Evolutionary conservation across 176 grass and related monocot species (phyloP).

Genomic region (Tuctoria greenei): DNA sequence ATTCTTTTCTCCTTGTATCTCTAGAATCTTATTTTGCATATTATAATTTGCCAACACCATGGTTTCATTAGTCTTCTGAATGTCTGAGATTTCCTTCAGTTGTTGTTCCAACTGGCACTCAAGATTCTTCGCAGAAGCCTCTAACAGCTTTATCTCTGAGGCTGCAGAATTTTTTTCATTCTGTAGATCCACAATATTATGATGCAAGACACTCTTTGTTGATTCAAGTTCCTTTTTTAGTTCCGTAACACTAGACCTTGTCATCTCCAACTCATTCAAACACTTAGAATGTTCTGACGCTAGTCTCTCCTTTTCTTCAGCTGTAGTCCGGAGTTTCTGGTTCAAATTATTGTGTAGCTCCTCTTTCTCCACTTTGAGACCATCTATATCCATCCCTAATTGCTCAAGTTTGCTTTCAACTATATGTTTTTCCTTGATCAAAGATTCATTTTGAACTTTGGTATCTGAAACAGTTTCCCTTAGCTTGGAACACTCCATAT

Average conservation of each 20-base stretch:
- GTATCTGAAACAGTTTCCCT: slow-evolving; percentile 33
- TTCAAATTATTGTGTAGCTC: slow-evolving; percentile 40
- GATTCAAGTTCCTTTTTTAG: slow-evolving; percentile 47
- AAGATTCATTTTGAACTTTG: slow-evolving; percentile 50
- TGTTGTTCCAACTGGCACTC: slow-evolving; percentile 43
- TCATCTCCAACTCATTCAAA: slow-evolving; percentile 48
- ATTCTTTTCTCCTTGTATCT: slow-evolving; percentile 37
- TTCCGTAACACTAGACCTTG: slow-evolving; percentile 21
- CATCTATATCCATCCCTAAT: slow-evolving; percentile 34
- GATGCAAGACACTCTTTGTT: slow-evolving; percentile 37
- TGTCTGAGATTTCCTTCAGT: slow-evolving; percentile 37
- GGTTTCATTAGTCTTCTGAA: slow-evolving; percentile 36
- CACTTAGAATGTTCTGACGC: slow-evolving; percentile 38
- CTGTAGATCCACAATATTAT: slow-evolving; percentile 30
- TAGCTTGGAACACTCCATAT: slow-evolving; percentile 24
- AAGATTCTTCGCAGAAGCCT: slow-evolving; percentile 49
- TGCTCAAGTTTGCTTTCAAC: slow-evolving; percentile 47
- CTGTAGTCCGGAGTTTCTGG: slow-evolving; percentile 30
- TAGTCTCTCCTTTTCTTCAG: slow-evolving; percentile 47
- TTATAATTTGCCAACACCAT: slow-evolving; percentile 39
- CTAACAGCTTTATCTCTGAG: slow-evolving; percentile 30
- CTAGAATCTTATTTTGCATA: slow-evolving; percentile 36
- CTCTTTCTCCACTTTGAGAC: slow-evolving; percentile 45
- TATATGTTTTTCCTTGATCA: slow-evolving; percentile 38
- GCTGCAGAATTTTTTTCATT: slow-evolving; percentile 16